Evolutionary conservation across 1,139 yeast species (phyloP), one percentile per base, ranked within the genome.

Genomic region (Sugiyamaella paludigena): DNA sequence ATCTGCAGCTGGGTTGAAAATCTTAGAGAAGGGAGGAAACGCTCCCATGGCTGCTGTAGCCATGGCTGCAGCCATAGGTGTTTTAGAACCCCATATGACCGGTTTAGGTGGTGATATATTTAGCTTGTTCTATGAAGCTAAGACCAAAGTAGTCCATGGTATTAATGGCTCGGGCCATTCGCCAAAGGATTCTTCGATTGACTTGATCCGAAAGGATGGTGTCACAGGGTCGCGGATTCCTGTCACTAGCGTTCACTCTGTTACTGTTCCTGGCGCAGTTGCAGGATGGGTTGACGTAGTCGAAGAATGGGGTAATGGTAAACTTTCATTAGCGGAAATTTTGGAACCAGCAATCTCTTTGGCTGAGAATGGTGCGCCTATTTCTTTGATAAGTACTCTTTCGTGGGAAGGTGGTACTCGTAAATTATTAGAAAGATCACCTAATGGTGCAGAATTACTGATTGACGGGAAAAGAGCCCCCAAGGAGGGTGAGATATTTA

Each of bases 51-150:
- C 95, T 1, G 84, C 87, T 8, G 84, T 87, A 31, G 95, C 92
- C 0, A 80, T 83, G 29, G 80, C 89, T 6, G 92, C 95, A 4
- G 87, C 83, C 6, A 71, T 87, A 38, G 78, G 84, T 53, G 79
- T 86, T 10, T 70, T 83, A 2, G 95, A 87, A 61, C 94, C 95
- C 0, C 77, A 79, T 30, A 82, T 87, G 54, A 86, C 92, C 0
- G 94, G 94, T 11, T 76, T 86, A 48, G 95, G 95, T 2, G 95
- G 95, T 30, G 95, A 87, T 63, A 83, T 87, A 53, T 87, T 85
- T 70, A 79, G 83, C 1, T 68, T 86, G 43, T 82, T 73, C 62
- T 83, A 82, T 65, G 75, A 79, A 39, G 74, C 75, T 33, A 59
- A 67, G 32, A 71, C 76, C 24, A 73, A 75, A 48, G 69, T 72